These are phyloP conservation scores for Saccharomycopsis fibuligera DNA, from an alignment of 805 yeast species.

Conservation along the genomic window DNA sequence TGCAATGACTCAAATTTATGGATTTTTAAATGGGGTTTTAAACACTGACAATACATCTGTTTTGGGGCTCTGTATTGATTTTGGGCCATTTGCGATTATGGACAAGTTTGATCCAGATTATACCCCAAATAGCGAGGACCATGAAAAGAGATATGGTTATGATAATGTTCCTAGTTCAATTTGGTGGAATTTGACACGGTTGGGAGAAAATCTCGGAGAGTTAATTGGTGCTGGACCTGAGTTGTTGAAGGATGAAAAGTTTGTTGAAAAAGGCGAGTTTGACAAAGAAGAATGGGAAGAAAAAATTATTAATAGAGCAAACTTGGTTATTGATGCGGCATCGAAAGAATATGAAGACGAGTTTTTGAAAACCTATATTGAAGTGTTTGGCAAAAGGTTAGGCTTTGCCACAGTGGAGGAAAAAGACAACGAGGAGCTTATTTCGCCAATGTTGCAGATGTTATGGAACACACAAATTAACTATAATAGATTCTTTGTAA, in stretches of 20 bases:
- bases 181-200: conserved; percentile 87
- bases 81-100: conserved; percentile 91
- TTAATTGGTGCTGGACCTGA: conserved; percentile 66
- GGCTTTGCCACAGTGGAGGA: conserved; percentile 48
- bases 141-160: conserved; percentile 62
- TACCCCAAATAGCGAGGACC: conserved; percentile 90
- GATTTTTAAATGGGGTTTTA: conserved; percentile 88
- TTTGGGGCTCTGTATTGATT: conserved; percentile 84
- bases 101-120: conserved; percentile 75
- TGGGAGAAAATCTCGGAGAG: conserved; percentile 81
- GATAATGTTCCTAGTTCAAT: conserved; percentile 79
- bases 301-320: conserved; percentile 52
- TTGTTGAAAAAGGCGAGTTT: conserved; percentile 37
- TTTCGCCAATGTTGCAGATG: conserved; percentile 57
- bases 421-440: conserved; percentile 36
- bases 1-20: conserved; percentile 87
- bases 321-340: conserved; percentile 53
- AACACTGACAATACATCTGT: conserved; percentile 92
- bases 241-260: conserved; percentile 37
- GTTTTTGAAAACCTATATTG: conserved; percentile 53
- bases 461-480: conserved; percentile 61
- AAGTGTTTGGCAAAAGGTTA: conserved; percentile 54
- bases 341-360: conserved; percentile 59
- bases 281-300: conserved; percentile 44
- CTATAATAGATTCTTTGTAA: conserved; percentile 71